Evolutionary conservation across 495 filamentous ascomycete species (phyloP).

Genomic region (Hypoxylon lenormandii): DNA sequence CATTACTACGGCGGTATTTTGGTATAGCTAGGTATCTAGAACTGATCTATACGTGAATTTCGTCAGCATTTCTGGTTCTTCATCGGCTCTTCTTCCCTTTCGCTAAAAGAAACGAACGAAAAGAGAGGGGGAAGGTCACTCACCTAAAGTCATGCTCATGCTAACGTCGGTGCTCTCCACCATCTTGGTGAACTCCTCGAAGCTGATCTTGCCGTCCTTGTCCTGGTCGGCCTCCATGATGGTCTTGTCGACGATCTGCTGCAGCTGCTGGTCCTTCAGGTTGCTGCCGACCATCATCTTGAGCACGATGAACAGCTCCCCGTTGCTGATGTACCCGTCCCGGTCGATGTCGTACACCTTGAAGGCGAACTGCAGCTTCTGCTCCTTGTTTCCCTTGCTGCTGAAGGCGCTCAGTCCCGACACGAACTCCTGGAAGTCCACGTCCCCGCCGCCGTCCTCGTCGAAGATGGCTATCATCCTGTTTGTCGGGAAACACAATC

Average conservation of each 20-base stretch:
- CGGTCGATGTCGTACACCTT: slow-evolving; percentile 99
- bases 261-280: slow-evolving; percentile 97
- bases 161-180: slow-evolving; percentile 97
- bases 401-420: slow-evolving; percentile 94
- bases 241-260: slow-evolving; percentile 99
- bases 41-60: slow-evolving; percentile 31
- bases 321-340: slow-evolving; percentile 98
- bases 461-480: slow-evolving; percentile 99
- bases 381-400: slow-evolving; percentile 98
- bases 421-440: slow-evolving; percentile 99
- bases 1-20: slow-evolving; percentile 35
- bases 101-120: slow-evolving; percentile 2
- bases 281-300: slow-evolving; percentile 99
- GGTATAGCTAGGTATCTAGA: slow-evolving; percentile 42
- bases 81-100: neutral
- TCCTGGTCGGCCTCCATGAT: slow-evolving; percentile 99
- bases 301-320: slow-evolving; percentile 97
- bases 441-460: slow-evolving; percentile 96
- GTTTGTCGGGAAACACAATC: slow-evolving; percentile 15
- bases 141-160: slow-evolving; percentile 97
- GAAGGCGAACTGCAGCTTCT: slow-evolving; percentile 97
- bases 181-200: slow-evolving; percentile 99
- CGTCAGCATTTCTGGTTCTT: slow-evolving; percentile 26
- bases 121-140: slow-evolving; percentile 49
- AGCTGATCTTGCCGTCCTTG: slow-evolving; percentile 96